Evolutionary conservation across 2,329 filamentous ascomycete genomes (phyloP).

Genomic region (Neofusicoccum umdonicola): DNA sequence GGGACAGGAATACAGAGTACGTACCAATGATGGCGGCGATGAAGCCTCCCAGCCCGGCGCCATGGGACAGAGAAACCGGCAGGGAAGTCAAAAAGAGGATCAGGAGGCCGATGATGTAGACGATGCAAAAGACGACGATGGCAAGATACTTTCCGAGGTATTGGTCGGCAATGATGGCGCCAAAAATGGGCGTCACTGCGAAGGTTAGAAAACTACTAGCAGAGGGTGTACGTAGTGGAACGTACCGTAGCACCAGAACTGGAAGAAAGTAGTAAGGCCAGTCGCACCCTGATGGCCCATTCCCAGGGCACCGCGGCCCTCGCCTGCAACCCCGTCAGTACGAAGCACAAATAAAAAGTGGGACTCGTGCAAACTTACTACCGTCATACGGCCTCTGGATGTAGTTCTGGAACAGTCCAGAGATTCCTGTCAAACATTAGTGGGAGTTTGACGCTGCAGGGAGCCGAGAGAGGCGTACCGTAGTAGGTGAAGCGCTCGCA

Average conservation of each 20-base stretch:
- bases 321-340: not conserved
- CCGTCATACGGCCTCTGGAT: conserved; percentile 26
- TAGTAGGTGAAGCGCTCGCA: conserved; percentile 38
- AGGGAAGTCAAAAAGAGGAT: conserved; percentile 62
- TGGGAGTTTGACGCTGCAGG: not conserved
- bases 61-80: conserved; percentile 56
- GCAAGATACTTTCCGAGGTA: conserved; percentile 64
- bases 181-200: conserved; percentile 32
- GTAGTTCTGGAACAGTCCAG: conserved; percentile 40
- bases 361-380: not conserved
- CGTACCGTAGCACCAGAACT: conserved; percentile 35
- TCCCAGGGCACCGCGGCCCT: conserved; percentile 23
- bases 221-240: conserved; percentile 37
- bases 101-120: conserved; percentile 61
- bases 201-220: not conserved
- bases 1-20: not conserved
- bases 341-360: too few species aligned
- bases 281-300: conserved; percentile 34
- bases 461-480: not conserved
- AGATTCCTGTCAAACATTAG: conserved; percentile 16
- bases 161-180: conserved; percentile 56
- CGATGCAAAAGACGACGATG: conserved; percentile 58
- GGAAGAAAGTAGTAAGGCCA: conserved; percentile 35
- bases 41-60: conserved; percentile 14
- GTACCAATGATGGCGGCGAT: conserved; percentile 8